Percentiles rank a stretch among this genome's conserved stretches.
phyloP scores from a whole-genome alignment of 208 protist species.

The Crithidia mellificae region DNA sequence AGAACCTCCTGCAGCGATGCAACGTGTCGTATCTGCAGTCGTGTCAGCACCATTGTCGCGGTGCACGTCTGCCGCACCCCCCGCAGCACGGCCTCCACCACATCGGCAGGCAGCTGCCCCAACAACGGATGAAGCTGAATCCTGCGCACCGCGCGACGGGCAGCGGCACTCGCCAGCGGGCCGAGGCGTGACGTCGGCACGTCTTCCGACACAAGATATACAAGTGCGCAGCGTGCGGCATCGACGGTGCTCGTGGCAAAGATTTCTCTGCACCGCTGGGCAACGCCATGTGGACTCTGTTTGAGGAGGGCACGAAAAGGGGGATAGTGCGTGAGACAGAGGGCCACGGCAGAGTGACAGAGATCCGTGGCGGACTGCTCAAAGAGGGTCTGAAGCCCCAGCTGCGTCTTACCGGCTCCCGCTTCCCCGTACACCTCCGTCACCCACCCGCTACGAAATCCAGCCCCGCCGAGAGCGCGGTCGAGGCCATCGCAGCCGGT shows the following conservation, averaged over 20 bases:
- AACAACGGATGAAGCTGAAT: slow-evolving; percentile 29
- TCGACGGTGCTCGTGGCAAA: not conserved
- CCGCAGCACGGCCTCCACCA: slow-evolving; percentile 16
- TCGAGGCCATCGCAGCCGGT: slow-evolving; percentile 45
- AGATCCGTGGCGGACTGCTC: slow-evolving; percentile 43
- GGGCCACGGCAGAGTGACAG: slow-evolving; percentile 15
- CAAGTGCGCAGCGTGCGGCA: slow-evolving; percentile 22
- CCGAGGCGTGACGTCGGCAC: slow-evolving; percentile 43
- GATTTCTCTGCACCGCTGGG: not conserved
- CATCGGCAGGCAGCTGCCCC: slow-evolving; percentile 19
- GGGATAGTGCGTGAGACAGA: slow-evolving; percentile 11
- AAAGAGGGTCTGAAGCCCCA: slow-evolving; percentile 64
- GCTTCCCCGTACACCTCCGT: slow-evolving; percentile 76
- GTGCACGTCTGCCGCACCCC: slow-evolving; percentile 35
- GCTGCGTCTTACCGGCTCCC: slow-evolving; percentile 79
- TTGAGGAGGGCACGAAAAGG: not conserved
- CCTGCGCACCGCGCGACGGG: slow-evolving; percentile 13
- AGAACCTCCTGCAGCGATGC: slow-evolving; percentile 38
- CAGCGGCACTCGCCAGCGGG: slow-evolving; percentile 35
- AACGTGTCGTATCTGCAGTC: slow-evolving; percentile 53
- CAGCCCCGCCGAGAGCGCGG: slow-evolving; percentile 38
- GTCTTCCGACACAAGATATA: slow-evolving; percentile 70
- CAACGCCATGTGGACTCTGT: not conserved
- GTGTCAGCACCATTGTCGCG: slow-evolving; percentile 35
- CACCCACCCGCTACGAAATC: slow-evolving; percentile 58